These are phyloP conservation scores for Leucocoprinus leucothites DNA, from an alignment of 768 basidiomycete genomes.

Conservation along the genomic window DNA sequence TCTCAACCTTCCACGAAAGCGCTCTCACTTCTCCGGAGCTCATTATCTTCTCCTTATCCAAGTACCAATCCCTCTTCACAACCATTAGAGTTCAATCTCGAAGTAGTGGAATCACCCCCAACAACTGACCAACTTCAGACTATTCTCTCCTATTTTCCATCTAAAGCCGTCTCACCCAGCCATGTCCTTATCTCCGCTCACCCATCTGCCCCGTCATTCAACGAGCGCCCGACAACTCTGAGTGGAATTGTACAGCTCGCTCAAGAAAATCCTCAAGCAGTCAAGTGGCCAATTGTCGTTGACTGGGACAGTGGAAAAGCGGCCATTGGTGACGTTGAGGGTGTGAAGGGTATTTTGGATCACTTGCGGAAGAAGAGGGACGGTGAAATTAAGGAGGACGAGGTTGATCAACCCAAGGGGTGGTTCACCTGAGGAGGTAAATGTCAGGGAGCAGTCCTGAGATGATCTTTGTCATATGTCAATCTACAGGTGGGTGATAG, in stretches of 20 bases:
- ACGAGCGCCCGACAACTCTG: slow-evolving; percentile 35
- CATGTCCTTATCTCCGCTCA: slow-evolving; percentile 61
- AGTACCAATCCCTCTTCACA: slow-evolving; percentile 37
- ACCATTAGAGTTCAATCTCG: slow-evolving; percentile 68
- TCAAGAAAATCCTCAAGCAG: slow-evolving; percentile 49
- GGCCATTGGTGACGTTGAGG: slow-evolving; percentile 63
- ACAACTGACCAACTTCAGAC: slow-evolving; percentile 66
- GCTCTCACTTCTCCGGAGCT: slow-evolving; percentile 53
- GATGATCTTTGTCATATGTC: too few species aligned
- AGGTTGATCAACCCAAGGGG: slow-evolving; percentile 46
- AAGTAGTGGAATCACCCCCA: slow-evolving; percentile 66
- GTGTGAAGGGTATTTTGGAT: slow-evolving; percentile 68
- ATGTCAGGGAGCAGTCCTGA: neutral
- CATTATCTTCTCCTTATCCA: slow-evolving; percentile 63
- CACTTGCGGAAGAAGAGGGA: slow-evolving; percentile 61
- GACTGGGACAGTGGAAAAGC: slow-evolving; percentile 71
- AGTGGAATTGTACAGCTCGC: slow-evolving; percentile 49
- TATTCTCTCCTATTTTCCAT: slow-evolving; percentile 60
- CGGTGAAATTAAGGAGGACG: slow-evolving; percentile 51
- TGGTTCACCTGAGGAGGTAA: slow-evolving; percentile 42
- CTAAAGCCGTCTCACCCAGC: slow-evolving; percentile 33
- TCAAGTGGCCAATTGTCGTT: slow-evolving; percentile 81
- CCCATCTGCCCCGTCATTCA: slow-evolving; percentile 41
- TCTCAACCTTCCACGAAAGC: slow-evolving; percentile 66
- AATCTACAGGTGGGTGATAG: neutral